Base-by-base conservation (phyloP, 805 yeast species). In the Cyberlindnera galapagoensis region DNA sequence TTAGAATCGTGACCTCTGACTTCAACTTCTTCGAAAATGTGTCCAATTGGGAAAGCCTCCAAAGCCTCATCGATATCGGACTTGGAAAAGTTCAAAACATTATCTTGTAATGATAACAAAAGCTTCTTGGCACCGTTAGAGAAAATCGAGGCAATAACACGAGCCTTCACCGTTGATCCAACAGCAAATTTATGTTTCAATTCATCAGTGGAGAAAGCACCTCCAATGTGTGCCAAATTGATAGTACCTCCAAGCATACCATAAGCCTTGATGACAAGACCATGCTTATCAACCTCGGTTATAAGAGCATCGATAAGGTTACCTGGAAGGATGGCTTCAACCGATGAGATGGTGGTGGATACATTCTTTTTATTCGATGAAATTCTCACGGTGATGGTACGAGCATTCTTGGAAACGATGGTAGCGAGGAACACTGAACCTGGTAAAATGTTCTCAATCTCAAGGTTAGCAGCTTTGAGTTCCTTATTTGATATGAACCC, bases 261-360 rank as follows among this genome's bases (percentile, higher is more conserved):
- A 44, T 77, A 77, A 0, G 75, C 78, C 52, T 76, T 81, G 42
- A 82, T 73, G n/a, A 69, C 56, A 12, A 85, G 57, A 40, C 98
- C 98, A 22, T 71, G 58, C 7, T 62, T 52, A 18, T 68, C 56
- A 14, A 76, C 69, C 7, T 74, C 76, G 14, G 80, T 68, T 14
- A 87, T 70, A 18, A 79, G 59, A 6, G 87, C 82, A 37, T 82
- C 86, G 8, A 88, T 85, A 9, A 78, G 50, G 42, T 78, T 72
- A 47, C 98, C 99, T 3, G 99, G 94, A 23, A 82, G 69, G 18
- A 88, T 69, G 4, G 94, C 75, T 47, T 87, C 94, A 14, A 85
- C 62, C 3, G 94, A 75, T 2, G 86, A 67, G 26, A 81, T 76
- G 6, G 80, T 62, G 4, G 73, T 51, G 7, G 73, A 51, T 6